Base-by-base conservation (phyloP, 2,329 filamentous ascomycete species). In the Ceratocystis albifundus region DNA sequence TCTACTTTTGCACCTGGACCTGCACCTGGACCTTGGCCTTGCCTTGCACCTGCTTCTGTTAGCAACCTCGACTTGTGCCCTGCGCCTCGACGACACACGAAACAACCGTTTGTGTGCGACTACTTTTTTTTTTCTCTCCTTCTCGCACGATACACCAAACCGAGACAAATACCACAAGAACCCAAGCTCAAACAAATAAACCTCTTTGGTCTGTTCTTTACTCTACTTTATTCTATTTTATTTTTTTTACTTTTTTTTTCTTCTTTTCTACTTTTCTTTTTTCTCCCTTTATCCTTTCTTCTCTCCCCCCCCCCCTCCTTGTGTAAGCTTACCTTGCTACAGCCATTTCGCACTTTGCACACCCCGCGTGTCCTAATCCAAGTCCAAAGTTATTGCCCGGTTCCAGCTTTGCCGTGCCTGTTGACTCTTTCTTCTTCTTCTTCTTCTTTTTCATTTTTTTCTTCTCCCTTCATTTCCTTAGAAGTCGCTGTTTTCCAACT, bases 401-500 rank as follows among this genome's bases (percentile, higher is more conserved):
- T 28, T 32, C 59, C 48, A 61, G 45, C 32, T 20, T 20, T 66
- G 57, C 61, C 41, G 20, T 28, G 48, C 20, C 61, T 32, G 25
- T 53, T 53, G 36, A 10, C 8, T 5, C 36, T 50, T 68, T 50
- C 55, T 70, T 69, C 20, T 55, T 30, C 10, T 68, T 50, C 55
- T 70, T 69, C 20, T 55, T 30, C 10, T 10, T 36, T 53, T 48
- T 53, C 3, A 12, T 36, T 48, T 68, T 50, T 57, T 70, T 69
- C 7, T 57, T 10, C 17, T 15, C 28, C 7, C 8, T 59, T 30
- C n/a, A 17, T 17, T 59, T 36, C 10, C 30, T n/a, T 22, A 4
- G 32, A 59, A n/a, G 28, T 30, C 17, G 4, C 20, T n/a, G 25
- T 20, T 59, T 28, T 8, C 20, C 28, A 59, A 59, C 28, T 32